These are phyloP conservation scores for Asclepias syriaca DNA, from an alignment of 257 asterid genomes.

Conservation along the genomic window DNA sequence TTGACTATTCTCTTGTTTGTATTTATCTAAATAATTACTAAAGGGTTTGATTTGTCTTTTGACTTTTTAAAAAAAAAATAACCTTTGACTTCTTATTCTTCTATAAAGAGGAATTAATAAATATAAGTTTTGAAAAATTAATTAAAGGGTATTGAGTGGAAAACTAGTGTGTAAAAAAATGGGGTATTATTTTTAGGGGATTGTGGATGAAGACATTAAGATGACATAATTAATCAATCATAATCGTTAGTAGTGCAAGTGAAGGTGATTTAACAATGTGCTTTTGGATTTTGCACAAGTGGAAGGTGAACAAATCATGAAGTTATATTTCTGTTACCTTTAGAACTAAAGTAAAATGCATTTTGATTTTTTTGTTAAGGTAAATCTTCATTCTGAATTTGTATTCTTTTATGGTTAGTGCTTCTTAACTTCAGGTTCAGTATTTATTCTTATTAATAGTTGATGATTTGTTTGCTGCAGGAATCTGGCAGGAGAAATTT, in stretches of 20 bases:
- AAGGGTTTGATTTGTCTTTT: background rate
- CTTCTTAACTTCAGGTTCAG: background rate
- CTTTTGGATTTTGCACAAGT: background rate
- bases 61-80: too few species aligned
- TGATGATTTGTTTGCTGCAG: conserved; percentile 19
- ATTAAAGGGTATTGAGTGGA: too few species aligned
- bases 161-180: too few species aligned
- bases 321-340: too few species aligned
- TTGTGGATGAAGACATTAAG: background rate
- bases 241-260: background rate
- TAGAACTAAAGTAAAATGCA: too few species aligned
- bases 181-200: background rate
- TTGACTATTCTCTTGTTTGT: background rate
- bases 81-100: too few species aligned
- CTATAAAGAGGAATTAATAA: too few species aligned
- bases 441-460: background rate
- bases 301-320: background rate
- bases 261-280: background rate
- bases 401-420: background rate
- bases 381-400: background rate
- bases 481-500: conserved; percentile 89
- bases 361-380: too few species aligned
- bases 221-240: background rate
- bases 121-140: too few species aligned
- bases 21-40: background rate